Evolutionary conservation across 202 grass and related monocot species (phyloP).

Genomic region (Dendrocalamus latiflorus): DNA sequence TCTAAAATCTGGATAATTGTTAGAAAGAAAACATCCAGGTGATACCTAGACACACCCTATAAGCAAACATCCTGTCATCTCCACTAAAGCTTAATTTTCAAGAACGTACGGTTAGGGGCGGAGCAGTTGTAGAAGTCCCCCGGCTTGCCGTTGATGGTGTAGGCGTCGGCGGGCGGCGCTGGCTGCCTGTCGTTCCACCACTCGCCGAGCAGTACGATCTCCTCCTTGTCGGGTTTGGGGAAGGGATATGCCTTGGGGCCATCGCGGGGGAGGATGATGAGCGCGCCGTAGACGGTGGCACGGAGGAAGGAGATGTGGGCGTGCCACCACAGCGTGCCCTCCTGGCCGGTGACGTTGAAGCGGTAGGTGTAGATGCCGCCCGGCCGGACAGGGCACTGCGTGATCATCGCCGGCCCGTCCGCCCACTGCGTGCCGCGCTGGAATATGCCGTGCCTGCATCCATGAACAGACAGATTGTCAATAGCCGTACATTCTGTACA

Average conservation of each 20-base stretch:
- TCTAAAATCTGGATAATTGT: no score
- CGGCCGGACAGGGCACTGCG: conserved; percentile 78
- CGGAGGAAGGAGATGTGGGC: conserved; percentile 88
- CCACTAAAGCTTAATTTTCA: no score
- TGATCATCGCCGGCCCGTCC: conserved; percentile 84
- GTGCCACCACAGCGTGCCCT: conserved; percentile 95
- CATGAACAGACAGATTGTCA: no score
- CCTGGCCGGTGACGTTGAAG: conserved; percentile 65
- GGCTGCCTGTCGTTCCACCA: conserved; percentile 95
- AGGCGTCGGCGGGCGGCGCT: no score
- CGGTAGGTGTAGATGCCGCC: conserved; percentile 70
- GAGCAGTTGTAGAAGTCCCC: no score
- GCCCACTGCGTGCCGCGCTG: conserved; percentile 49
- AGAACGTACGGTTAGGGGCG: no score
- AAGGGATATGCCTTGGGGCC: conserved; percentile 46
- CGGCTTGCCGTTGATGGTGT: no score
- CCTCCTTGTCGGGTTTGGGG: conserved; percentile 46
- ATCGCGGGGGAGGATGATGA: conserved; percentile 56
- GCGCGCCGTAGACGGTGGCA: conserved; percentile 74
- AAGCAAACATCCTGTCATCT: no score
- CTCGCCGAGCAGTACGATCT: conserved; percentile 54
- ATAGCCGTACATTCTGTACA: no score
- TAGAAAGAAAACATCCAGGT: no score
- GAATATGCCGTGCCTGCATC: conserved; percentile 44
- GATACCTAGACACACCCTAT: no score